A percentile compares a stretch with the other conserved stretches of the same genome.
Evolutionary conservation across 192 early-diverging fungal species (phyloP).

Genomic region (Podila epicladia): DNA sequence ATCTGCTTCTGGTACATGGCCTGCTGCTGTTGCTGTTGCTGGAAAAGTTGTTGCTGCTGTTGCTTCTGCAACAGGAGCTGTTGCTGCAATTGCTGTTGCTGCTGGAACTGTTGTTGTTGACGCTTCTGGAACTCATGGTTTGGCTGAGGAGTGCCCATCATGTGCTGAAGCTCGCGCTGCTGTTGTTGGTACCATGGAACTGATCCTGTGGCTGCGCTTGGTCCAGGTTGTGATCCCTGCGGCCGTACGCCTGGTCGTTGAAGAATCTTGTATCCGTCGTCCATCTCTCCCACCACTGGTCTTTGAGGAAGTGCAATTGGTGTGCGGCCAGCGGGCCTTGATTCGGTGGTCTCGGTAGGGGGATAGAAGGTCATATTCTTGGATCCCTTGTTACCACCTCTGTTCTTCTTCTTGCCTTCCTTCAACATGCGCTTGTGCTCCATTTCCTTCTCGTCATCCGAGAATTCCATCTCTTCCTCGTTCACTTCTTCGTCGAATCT

Average conservation of each 20-base stretch:
- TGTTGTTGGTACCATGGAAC: constrained; percentile 47
- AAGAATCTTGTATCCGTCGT: constrained; percentile 39
- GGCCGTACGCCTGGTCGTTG: constrained; percentile 30
- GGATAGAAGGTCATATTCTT: neutral
- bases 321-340: constrained; percentile 1
- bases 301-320: constrained; percentile 30
- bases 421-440: constrained; percentile 62
- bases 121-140: constrained; percentile 31
- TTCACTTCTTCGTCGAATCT: constrained; percentile 90
- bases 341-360: neutral
- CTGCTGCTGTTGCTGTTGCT: constrained; percentile 40
- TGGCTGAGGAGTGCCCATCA: constrained; percentile 29
- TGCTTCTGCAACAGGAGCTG: constrained; percentile 36
- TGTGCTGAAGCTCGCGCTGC: constrained; percentile 35
- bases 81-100: constrained; percentile 17
- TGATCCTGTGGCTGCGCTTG: constrained; percentile 14
- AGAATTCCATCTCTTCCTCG: constrained; percentile 89
- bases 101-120: constrained; percentile 36
- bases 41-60: constrained; percentile 26
- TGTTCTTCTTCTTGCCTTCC: constrained; percentile 53
- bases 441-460: constrained; percentile 92
- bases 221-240: neutral
- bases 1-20: constrained; percentile 41
- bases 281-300: constrained; percentile 21
- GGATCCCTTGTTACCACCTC: constrained; percentile 21